These are phyloP conservation scores for Coemansia sp. DNA, from an alignment of 192 early-diverging fungal species.

Conservation along the genomic window DNA sequence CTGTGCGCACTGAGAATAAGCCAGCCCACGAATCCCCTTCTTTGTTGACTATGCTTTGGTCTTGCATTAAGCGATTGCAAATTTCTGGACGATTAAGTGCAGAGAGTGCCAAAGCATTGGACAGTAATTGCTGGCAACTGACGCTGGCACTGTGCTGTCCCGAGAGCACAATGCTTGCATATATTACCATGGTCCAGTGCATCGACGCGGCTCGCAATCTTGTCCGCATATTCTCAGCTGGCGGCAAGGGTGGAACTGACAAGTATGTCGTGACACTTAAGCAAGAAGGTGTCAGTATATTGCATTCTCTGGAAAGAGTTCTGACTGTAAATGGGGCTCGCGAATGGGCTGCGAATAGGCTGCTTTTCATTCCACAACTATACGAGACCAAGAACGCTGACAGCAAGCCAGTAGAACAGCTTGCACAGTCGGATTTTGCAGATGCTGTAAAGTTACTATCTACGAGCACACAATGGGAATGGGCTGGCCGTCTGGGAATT, in stretches of 20 bases:
- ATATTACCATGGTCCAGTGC: slow-evolving; percentile 21
- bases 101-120: not conserved
- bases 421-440: slow-evolving; percentile 19
- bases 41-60: slow-evolving; percentile 25
- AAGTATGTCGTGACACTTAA: slow-evolving; percentile 9
- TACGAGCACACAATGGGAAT: not conserved
- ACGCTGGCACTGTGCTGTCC: slow-evolving; percentile 36
- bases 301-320: slow-evolving; percentile 21
- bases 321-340: slow-evolving; percentile 12
- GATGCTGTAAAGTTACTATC: slow-evolving; percentile 21
- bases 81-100: not conserved
- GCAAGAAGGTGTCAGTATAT: slow-evolving; percentile 18
- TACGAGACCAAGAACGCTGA: slow-evolving; percentile 10
- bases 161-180: slow-evolving; percentile 23
- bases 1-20: not conserved
- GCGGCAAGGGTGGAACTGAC: not conserved
- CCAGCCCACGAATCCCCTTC: not conserved
- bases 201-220: slow-evolving; percentile 13
- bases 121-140: slow-evolving; percentile 20
- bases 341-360: slow-evolving; percentile 9
- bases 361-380: slow-evolving; percentile 36
- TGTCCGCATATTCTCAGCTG: not conserved
- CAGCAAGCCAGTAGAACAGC: slow-evolving; percentile 3
- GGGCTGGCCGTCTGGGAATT: slow-evolving; percentile 19
- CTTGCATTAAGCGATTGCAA: slow-evolving; percentile 16